These are phyloP conservation scores for Ophiocordyceps camponoti-rufipedis DNA, from an alignment of 2,329 filamentous ascomycete genomes.

Conservation along the genomic window DNA sequence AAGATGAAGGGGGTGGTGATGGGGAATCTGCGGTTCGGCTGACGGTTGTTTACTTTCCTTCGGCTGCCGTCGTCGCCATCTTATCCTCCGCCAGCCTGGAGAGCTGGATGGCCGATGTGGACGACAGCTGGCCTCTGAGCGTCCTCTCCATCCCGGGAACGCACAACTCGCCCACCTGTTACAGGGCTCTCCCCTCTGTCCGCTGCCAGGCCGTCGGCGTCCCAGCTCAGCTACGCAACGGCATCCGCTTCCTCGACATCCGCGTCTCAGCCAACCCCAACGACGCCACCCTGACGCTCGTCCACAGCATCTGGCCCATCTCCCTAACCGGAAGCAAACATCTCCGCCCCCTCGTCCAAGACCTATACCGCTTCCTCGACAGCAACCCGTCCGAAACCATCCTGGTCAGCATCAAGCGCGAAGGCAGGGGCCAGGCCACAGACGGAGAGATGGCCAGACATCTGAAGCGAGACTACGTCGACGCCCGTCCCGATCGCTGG, in stretches of 20 bases:
- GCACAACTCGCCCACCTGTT: conserved; percentile 79
- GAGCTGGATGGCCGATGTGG: conserved; percentile 66
- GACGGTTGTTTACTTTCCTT: conserved; percentile 46
- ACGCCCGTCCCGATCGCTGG: conserved; percentile 43
- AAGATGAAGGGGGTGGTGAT: not conserved
- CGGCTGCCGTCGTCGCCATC: conserved; percentile 39
- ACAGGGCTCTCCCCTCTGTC: conserved; percentile 76
- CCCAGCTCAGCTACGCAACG: conserved; percentile 65
- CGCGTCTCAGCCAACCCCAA: conserved; percentile 41
- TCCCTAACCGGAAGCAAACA: conserved; percentile 66
- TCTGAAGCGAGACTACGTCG: conserved; percentile 54
- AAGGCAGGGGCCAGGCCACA: conserved; percentile 64
- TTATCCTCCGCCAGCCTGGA: conserved; percentile 52
- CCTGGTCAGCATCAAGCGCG: conserved; percentile 77
- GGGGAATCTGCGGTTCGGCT: conserved; percentile 27
- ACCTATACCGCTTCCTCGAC: conserved; percentile 58
- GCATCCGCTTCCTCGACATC: conserved; percentile 87
- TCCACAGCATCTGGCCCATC: conserved; percentile 82
- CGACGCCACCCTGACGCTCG: conserved; percentile 56
- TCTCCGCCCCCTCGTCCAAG: conserved; percentile 53
- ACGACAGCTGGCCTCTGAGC: conserved; percentile 54
- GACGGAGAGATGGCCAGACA: conserved; percentile 64
- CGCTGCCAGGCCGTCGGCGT: conserved; percentile 76
- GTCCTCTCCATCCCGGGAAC: conserved; percentile 84
- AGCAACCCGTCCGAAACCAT: conserved; percentile 65